Evolutionary conservation across 2,329 filamentous ascomycete genomes (phyloP).

Genomic region (Botrytis galanthina): DNA sequence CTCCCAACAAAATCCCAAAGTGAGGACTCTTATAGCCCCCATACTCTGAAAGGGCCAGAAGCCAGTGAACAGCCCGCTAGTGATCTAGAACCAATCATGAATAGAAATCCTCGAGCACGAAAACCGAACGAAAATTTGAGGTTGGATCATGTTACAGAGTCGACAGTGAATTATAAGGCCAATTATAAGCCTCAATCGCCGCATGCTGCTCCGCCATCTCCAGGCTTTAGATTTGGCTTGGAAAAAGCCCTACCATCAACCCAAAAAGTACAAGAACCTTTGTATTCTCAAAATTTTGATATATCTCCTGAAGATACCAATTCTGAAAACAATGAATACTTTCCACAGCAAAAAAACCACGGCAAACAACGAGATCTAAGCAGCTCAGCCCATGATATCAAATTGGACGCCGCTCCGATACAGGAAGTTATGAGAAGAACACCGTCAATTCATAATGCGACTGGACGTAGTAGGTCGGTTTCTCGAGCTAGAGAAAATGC

Average conservation of each 20-base stretch:
- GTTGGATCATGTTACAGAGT: neutral
- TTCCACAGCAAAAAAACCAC: neutral
- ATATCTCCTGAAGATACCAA: conserved; percentile 7
- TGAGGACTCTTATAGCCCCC: neutral
- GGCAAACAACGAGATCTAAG: neutral
- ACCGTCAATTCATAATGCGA: conserved; percentile 14
- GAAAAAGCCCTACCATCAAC: neutral
- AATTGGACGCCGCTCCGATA: neutral
- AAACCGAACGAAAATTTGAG: neutral
- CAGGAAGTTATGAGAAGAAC: conserved; percentile 1
- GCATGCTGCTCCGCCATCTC: neutral
- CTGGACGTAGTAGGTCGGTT: neutral
- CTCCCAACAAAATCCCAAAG: neutral
- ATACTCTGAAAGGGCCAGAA: neutral
- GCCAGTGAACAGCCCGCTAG: neutral
- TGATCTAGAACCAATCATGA: conserved; percentile 14
- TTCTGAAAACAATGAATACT: neutral
- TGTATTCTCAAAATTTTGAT: conserved; percentile 15
- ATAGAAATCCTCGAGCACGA: conserved; percentile 8
- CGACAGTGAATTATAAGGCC: neutral
- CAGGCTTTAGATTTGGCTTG: conserved; percentile 17
- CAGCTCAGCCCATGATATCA: neutral
- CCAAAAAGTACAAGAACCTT: conserved; percentile 2
- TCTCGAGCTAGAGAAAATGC: neutral
- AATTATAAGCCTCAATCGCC: neutral